Base-by-base conservation (phyloP, 2,329 filamentous ascomycete genomes). In the Hypoxylon sp. region DNA sequence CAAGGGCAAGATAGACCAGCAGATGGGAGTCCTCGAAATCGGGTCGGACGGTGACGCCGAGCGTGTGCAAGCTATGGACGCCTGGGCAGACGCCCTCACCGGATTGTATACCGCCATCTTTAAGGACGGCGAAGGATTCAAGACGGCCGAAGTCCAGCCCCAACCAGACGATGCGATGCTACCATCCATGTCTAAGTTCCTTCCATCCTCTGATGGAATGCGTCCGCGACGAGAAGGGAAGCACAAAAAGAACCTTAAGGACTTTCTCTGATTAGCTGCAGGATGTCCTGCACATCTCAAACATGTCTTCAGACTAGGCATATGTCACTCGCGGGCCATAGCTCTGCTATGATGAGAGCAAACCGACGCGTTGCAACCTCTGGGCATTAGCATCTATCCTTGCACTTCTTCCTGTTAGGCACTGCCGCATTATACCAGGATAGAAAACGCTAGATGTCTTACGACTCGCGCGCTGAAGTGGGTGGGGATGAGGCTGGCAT, bases 1-100 rank as follows among this genome's bases (percentile, higher is more conserved):
- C 65, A 83, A 87, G 47, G 95, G 92, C 61, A 90, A 89, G 74
- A 94, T 99, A 70, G 90, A 99, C 76, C 91, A 98, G 77, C 87
- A 92, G 75, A 83, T 85, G 56, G 92, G 94, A 42, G 90, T 88
- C 0, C 87, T 99, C 18, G 87, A 92, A 75, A 91, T 97, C 59
- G 86, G 88, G 58, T 89, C 87, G 55, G 80, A 83, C 51, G 87
- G 83, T 41, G 92, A 97, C 75, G 83, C 83, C 41, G 88, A 90
- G 71, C 89, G 92, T 61, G 81, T 92, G 60, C 79, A 82, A 54
- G 89, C 92, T 27, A 83, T 98, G 70, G 79, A 86, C 62, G 82
- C 87, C 63, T 92, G 95, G 83, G 88, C 86, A 6, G 78, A 78
- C 3, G 87, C 91, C 3, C 84, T 97, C 58, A 81, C 83, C 4